Conservation (phyloP, 139 green algal genomes). For the Zygnema circumcarinatum region DNA sequence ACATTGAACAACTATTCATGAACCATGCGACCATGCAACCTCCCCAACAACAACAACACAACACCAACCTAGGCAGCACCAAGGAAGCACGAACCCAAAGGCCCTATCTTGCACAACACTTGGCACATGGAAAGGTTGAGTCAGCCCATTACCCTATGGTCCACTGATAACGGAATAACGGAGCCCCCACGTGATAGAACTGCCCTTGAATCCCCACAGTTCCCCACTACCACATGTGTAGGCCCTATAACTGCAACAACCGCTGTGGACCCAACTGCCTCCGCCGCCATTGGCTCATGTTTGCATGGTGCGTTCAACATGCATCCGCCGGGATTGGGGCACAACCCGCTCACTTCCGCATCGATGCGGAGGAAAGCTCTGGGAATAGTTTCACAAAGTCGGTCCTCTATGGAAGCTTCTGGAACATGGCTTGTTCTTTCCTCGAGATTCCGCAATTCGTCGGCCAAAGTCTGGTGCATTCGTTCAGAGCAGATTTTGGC, state of each 20-base stretch:
- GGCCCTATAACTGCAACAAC: slow-evolving; percentile 70
- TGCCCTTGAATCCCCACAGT: slow-evolving; percentile 84
- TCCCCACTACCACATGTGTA: slow-evolving; percentile 72
- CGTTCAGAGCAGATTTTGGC: slow-evolving; percentile 70
- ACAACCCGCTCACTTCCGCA: neutral
- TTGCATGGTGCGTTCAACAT: neutral
- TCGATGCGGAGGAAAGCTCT: slow-evolving; percentile 1
- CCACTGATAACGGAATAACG: slow-evolving; percentile 45
- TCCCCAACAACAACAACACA: too few relatives aligned
- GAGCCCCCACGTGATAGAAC: slow-evolving; percentile 70
- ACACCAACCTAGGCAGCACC: neutral
- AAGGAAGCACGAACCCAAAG: neutral
- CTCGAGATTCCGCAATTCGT: slow-evolving; percentile 46
- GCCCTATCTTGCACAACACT: too few relatives aligned
- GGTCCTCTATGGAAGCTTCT: neutral
- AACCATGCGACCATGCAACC: too few relatives aligned
- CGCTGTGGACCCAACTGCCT: slow-evolving; percentile 72
- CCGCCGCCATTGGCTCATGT: slow-evolving; percentile 4
- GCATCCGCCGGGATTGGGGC: neutral
- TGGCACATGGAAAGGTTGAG: slow-evolving; percentile 16
- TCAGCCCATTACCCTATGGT: slow-evolving; percentile 55
- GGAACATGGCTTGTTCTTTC: neutral
- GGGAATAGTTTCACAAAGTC: neutral
- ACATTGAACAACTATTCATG: neutral
- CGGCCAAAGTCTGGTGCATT: slow-evolving; percentile 72